Base-by-base conservation (phyloP, 345 rosid species). In the Populus simonii region DNA sequence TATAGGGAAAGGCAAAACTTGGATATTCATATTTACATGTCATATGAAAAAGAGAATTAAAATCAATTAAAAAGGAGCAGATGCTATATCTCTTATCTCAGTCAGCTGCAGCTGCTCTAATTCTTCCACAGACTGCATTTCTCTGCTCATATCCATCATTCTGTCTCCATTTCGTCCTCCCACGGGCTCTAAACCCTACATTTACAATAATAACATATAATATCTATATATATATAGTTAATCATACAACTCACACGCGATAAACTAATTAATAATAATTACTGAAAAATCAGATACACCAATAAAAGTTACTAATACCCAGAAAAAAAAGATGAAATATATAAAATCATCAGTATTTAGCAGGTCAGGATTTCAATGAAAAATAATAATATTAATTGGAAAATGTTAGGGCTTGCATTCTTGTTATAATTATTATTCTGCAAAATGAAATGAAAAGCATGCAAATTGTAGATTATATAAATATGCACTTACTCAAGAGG, bases 161-260 rank as follows among this genome's bases (percentile, higher is more conserved):
- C 43, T 15, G 0, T 15, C 73, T 2, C 22, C 81, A 7, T 51
- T 20, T 22, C 53, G 7, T 13, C 35, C 55, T 6, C 22, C 80
- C 31, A 82, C 86, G 41, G 86, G 81, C 74, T 81, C 66, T 33
- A 78, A 61, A 13, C 91, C 91, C 89, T 86, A 81, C 68, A 17
- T 1, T 39, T 13, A 22, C 22, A 2, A 5, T 4, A 33, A 33
- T 5, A 4, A 33, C 36, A 33, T 33, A 33, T 33, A 33, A 33
- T 33, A 33, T 33, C 36, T 0, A 4, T 33, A 33, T 33, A 33
- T 33, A 6, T 0, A 4, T 33, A 33, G 36, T 33, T 33, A 0
- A 33, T 6, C 36, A 0, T 29, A 16, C 43, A 39, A 9, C 8
- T 39, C 43, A 8, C 2, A 39, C 2, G 2, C 8, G 43, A 0